Evolutionary conservation across 345 rosid species (phyloP), one percentile per base, ranked within the genome.

Genomic region (Citropsis articulata): DNA sequence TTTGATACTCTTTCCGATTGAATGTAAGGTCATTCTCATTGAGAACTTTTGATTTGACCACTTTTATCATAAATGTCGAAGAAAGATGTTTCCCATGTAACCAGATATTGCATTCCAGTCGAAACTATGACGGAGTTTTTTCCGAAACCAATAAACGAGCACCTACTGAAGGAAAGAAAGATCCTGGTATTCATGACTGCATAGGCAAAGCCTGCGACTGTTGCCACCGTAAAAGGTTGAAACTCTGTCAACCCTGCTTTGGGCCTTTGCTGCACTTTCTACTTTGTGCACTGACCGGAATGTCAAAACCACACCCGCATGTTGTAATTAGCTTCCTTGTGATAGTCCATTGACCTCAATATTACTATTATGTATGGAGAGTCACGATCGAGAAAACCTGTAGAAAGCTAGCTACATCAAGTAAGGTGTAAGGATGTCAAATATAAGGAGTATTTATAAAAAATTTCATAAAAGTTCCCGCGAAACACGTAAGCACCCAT

Each of bases 401-500:
- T 81, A 85, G 5, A 85, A 78, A 38, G 2, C 10, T 8, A 24
- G 85, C 79, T 55, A 82, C 85, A 22, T 79, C 81, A 13, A 85
- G 48, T 10, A 10, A 42, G 48, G 48, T 42, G 81, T 8, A 85
- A 78, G 86, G 84, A 77, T 81, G 78, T 80, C 86, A 84, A 82
- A 84, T 84, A 53, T 48, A 75, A 6, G 86, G 82, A 2, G 75
- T 78, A 9, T 84, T 80, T 3, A 84, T 82, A 0, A 81, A 80
- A 33, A 69, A 22, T 31, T 60, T 78, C 45, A 79, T 45, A 57
- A 81, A 84, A 4, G 78, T 71, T 0, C 84, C 84, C 22, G 78
- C 84, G 40, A 81, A 83, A 84, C 19, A 82, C 86, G 78, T 77
- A 78, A 2, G 83, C 85, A 72, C 82, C 81, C 72, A 85, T 24